Evolutionary conservation across 2,329 filamentous ascomycete species (phyloP).

Genomic region (Emergomyces africanus): DNA sequence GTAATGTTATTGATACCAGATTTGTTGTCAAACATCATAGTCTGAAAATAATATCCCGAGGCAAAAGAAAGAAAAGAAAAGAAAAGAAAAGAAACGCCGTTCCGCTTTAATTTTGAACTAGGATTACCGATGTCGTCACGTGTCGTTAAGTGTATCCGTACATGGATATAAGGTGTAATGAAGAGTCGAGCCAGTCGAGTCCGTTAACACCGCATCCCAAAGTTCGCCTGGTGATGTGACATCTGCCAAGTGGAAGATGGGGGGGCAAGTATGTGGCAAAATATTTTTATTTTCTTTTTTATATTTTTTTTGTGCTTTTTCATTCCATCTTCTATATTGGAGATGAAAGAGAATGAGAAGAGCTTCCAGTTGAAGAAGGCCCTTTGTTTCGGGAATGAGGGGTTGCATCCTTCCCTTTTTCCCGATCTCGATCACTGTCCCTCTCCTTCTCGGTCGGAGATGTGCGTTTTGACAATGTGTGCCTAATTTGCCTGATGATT

Average conservation of each 20-base stretch:
- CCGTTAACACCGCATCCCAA: conserved; percentile 1
- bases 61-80: not conserved
- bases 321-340: not conserved
- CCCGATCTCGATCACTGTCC: conserved; percentile 3
- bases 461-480: conserved; percentile 33
- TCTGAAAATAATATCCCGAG: not conserved
- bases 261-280: not conserved
- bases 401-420: not conserved
- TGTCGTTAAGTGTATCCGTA: conserved; percentile 6
- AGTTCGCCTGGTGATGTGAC: not conserved
- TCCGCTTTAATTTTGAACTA: conserved; percentile 6
- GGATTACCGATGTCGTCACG: conserved; percentile 4
- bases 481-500: conserved; percentile 30
- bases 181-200: conserved; percentile 5
- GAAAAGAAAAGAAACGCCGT: conserved; percentile 5
- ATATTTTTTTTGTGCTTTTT: not conserved
- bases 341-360: not conserved
- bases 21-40: not conserved
- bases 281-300: too few relatives aligned
- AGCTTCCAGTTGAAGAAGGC: not conserved
- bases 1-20: conserved; percentile 1
- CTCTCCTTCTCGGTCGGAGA: conserved; percentile 25
- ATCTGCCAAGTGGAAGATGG: not conserved
- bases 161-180: conserved; percentile 1
- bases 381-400: not conserved